Percentiles rank a stretch among this genome's conserved stretches.
These are phyloP conservation scores for Podaxis sp. DNA, from an alignment of 768 basidiomycete genomes.

Conservation along the genomic window DNA sequence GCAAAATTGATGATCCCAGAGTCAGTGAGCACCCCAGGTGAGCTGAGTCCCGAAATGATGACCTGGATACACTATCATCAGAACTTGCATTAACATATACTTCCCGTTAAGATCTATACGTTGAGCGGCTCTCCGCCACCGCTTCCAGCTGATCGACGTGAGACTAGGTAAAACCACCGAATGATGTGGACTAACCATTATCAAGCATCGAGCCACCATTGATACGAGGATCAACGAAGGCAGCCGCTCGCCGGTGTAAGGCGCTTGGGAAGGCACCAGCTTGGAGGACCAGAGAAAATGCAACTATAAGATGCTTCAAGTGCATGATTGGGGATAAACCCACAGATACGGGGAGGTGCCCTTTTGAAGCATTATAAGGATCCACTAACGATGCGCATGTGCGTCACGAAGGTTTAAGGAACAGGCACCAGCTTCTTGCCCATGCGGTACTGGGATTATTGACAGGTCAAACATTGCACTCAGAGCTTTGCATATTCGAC, in stretches of 20 bases:
- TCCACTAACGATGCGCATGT: neutral
- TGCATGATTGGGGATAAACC: slow-evolving; percentile 4
- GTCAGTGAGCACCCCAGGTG: slow-evolving; percentile 54
- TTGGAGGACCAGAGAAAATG: neutral
- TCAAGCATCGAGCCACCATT: slow-evolving; percentile 69
- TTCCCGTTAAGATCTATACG: slow-evolving; percentile 50
- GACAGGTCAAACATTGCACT: neutral
- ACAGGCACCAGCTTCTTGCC: neutral
- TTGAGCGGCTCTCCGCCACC: slow-evolving; percentile 76
- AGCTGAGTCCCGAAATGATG: slow-evolving; percentile 67
- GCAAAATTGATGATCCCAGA: slow-evolving; percentile 60
- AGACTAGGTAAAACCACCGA: neutral
- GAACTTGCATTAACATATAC: neutral
- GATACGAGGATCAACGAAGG: slow-evolving; percentile 42
- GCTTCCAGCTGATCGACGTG: slow-evolving; percentile 25
- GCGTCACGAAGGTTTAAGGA: neutral
- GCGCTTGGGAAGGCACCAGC: slow-evolving; percentile 8
- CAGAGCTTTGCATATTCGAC: neutral
- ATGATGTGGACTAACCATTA: slow-evolving; percentile 32
- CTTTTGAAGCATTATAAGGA: slow-evolving; percentile 5
- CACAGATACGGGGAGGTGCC: neutral
- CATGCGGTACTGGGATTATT: slow-evolving; percentile 10
- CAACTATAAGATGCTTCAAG: neutral
- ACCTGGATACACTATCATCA: slow-evolving; percentile 31
- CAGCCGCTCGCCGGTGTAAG: slow-evolving; percentile 24